phyloP scores from a whole-genome alignment of 345 rosid species.

The Mercurialis annua region DNA sequence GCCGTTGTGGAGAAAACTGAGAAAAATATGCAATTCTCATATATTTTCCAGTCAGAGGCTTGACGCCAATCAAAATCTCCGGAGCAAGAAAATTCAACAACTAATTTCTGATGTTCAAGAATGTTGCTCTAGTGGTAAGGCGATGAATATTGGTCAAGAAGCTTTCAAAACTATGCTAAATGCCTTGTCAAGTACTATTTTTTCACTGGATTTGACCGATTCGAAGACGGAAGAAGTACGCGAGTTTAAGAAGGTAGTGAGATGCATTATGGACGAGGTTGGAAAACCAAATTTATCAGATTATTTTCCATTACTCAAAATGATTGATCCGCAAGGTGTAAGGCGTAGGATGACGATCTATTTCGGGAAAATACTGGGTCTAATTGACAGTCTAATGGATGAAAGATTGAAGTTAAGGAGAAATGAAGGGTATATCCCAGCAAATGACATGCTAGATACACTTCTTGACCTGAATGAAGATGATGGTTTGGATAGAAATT shows the following conservation, averaged over 20 bases:
- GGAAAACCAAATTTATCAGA: conserved; percentile 6
- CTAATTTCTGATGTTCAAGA: neutral
- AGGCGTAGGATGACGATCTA: conserved; percentile 7
- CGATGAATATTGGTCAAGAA: neutral
- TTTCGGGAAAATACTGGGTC: conserved; percentile 17
- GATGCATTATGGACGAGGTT: neutral
- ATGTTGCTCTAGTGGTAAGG: neutral
- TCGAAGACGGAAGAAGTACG: neutral
- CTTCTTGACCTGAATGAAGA: conserved; percentile 27
- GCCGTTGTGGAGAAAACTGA: neutral
- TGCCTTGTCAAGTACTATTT: neutral
- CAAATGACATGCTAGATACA: conserved; percentile 32
- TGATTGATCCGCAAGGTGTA: conserved; percentile 12
- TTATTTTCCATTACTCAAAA: conserved; percentile 7
- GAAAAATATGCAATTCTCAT: conserved; percentile 8
- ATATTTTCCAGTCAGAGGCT: neutral
- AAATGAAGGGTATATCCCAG: neutral
- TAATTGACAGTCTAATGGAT: conserved; percentile 30
- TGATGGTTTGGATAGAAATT: conserved; percentile 19
- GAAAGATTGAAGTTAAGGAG: conserved; percentile 23
- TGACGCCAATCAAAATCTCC: neutral
- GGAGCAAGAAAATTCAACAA: conserved; percentile 1
- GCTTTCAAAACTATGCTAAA: conserved; percentile 3
- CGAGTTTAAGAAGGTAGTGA: conserved; percentile 5
- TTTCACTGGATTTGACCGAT: conserved; percentile 4